Base-by-base conservation (phyloP, 805 yeast species). In the Suhomyces tanzawaensis region DNA sequence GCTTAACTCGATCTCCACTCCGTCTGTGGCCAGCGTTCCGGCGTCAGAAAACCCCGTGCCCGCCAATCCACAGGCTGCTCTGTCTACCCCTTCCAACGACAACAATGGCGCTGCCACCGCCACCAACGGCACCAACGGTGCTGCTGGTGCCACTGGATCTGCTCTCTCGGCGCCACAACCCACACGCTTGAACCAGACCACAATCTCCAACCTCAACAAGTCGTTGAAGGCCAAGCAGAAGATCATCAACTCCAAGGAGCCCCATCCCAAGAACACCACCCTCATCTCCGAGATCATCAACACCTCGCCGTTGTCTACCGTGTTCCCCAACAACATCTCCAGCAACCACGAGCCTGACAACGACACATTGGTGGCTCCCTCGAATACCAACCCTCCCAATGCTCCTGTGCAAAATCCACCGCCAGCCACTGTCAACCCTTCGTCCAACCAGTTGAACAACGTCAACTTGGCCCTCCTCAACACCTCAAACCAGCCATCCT, bases 181-280 rank as follows among this genome's bases (percentile, higher is more conserved):
- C 3, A 19, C 44, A n/a, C 31, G 35, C 5, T 35, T 57, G 42
- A 55, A 57, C 45, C 54, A 53, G 32, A 57, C 52, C 32, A 61
- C 63, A 19, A 60, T 69, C 24, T 58, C 71, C 19, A 67, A 64
- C 49, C 56, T 69, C 33, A 69, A 69, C 49, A 68, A 69, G 43
- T 61, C 72, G 3, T 42, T 69, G 19, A 67, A 65, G 42, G 72
- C 69, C 25, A 68, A 69, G 39, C 74, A 69, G 41, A 63, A 62
- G 40, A 55, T 66, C 35, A 63, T 66, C 40, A 61, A 46, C 33
- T 41, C 60, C 3, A 59, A 63, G 32, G 71, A 65, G 37, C 62
- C 68, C 3, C 65, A 58, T 29, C 60, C 67, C 11, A 64, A 64
- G 37, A 62, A 54, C 39, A 49, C 69, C 3, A 50, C 65, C 5